These are phyloP conservation scores for Cladobotryum mycophilum DNA, from an alignment of 2,329 filamentous ascomycete species.

Conservation along the genomic window DNA sequence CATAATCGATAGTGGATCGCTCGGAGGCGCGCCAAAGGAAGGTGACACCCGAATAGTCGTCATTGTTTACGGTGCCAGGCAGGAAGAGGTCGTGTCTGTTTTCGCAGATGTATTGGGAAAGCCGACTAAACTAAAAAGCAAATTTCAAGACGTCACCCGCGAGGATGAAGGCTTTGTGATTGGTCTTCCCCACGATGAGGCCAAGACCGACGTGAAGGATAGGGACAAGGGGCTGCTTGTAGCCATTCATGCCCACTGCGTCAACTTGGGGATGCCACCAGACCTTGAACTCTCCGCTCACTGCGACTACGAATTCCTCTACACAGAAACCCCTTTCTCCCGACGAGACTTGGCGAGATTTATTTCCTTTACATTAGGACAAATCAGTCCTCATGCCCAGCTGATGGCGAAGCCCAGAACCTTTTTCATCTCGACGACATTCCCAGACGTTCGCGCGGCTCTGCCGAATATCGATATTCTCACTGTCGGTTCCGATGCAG, in stretches of 20 bases:
- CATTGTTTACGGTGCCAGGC: slow-evolving; percentile 63
- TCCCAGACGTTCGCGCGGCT: slow-evolving; percentile 76
- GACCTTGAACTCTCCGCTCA: slow-evolving; percentile 57
- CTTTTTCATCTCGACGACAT: slow-evolving; percentile 82
- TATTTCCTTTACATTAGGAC: slow-evolving; percentile 71
- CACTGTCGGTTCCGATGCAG: slow-evolving; percentile 78
- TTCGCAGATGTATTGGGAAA: slow-evolving; percentile 78
- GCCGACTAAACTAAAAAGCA: slow-evolving; percentile 53
- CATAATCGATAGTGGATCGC: slow-evolving; percentile 32
- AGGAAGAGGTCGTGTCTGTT: slow-evolving; percentile 67
- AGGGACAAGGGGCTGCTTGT: slow-evolving; percentile 56
- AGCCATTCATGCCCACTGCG: slow-evolving; percentile 70
- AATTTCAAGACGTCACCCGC: slow-evolving; percentile 47
- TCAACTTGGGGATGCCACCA: slow-evolving; percentile 64
- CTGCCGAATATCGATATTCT: slow-evolving; percentile 81
- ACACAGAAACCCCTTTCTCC: slow-evolving; percentile 65
- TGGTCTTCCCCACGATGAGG: slow-evolving; percentile 53
- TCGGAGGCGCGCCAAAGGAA: slow-evolving; percentile 40
- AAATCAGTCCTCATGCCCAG: slow-evolving; percentile 71
- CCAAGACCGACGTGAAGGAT: slow-evolving; percentile 51
- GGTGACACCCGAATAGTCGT: slow-evolving; percentile 56
- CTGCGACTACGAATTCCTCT: slow-evolving; percentile 84
- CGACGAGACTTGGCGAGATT: slow-evolving; percentile 73
- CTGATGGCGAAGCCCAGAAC: slow-evolving; percentile 72
- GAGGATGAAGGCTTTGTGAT: slow-evolving; percentile 60